Conservation (phyloP, 257 asterid species). For the Solanum lignicaule region DNA sequence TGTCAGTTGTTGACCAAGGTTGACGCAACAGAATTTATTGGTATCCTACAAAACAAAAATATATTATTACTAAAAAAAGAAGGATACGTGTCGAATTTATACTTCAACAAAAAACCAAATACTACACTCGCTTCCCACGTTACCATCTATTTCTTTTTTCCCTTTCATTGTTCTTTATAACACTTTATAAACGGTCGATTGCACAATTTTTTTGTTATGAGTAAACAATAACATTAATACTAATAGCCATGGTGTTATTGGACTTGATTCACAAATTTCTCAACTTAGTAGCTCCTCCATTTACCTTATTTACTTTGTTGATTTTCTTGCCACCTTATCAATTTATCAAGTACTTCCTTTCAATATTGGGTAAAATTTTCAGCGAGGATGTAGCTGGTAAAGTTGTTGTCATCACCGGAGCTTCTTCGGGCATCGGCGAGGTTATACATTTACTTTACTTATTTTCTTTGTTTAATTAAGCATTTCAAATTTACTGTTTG, state of each 20-base stretch:
- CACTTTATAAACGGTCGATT: neutral
- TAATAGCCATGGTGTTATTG: conserved; percentile 1
- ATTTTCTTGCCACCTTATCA: conserved; percentile 57
- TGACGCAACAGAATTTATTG: neutral
- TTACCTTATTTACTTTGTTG: conserved; percentile 52
- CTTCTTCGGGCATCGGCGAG: conserved; percentile 95
- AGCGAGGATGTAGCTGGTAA: conserved; percentile 59
- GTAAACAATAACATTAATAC: neutral
- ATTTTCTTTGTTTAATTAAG: neutral
- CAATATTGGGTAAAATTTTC: conserved; percentile 36
- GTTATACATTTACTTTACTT: conserved; percentile 10
- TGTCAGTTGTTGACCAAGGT: neutral
- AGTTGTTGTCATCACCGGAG: conserved; percentile 74
- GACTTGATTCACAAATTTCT: conserved; percentile 51
- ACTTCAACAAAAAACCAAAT: neutral
- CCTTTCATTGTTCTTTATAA: neutral
- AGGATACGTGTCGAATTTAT: neutral
- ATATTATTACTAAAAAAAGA: neutral
- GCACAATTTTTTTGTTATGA: neutral
- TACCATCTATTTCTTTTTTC: neutral
- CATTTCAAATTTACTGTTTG: neutral
- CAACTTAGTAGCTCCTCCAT: conserved; percentile 51
- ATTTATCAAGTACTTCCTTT: conserved; percentile 46
- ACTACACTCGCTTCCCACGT: neutral
- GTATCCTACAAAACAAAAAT: neutral